Percentiles rank a stretch among this genome's conserved stretches.
These are phyloP conservation scores for Puccinia triticina DNA, from an alignment of 1,284 basidiomycete genomes.

Conservation along the genomic window DNA sequence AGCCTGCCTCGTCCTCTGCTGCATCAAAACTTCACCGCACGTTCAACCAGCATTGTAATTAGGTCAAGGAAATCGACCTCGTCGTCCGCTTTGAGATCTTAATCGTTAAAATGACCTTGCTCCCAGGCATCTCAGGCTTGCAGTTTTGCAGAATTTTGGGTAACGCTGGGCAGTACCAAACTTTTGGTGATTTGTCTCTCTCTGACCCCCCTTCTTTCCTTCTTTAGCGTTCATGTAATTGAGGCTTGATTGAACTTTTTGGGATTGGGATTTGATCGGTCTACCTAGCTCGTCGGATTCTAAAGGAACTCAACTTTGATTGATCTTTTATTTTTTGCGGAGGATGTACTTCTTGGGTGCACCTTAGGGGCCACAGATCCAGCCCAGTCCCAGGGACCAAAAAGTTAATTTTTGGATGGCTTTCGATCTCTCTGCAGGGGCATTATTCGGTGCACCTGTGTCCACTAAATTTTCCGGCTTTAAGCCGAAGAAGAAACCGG, in stretches of 20 bases:
- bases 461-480: too few relatives aligned
- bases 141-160: conserved; percentile 91
- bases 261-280: not conserved
- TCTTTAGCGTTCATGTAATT: not conserved
- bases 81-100: conserved; percentile 91
- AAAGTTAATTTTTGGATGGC: too few relatives aligned
- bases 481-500: too few relatives aligned
- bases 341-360: too few relatives aligned
- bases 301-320: conserved; percentile 48
- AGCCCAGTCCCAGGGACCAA: too few relatives aligned
- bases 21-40: not conserved
- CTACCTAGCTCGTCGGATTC: conserved; percentile 41
- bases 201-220: not conserved
- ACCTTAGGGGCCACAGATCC: too few relatives aligned
- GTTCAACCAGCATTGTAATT: not conserved
- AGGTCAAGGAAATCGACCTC: conserved; percentile 63
- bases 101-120: conserved; percentile 89
- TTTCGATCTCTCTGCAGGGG: too few relatives aligned
- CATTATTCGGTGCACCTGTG: too few relatives aligned
- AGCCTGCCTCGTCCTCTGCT: not conserved
- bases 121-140: conserved; percentile 85
- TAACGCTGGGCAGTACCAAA: conserved; percentile 80
- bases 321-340: too few relatives aligned
- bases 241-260: not conserved
- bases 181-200: conserved; percentile 32